Evolutionary conservation across 768 basidiomycete genomes (phyloP), one percentile per base, ranked within the genome.

Genomic region (Crepidotus variabilis): DNA sequence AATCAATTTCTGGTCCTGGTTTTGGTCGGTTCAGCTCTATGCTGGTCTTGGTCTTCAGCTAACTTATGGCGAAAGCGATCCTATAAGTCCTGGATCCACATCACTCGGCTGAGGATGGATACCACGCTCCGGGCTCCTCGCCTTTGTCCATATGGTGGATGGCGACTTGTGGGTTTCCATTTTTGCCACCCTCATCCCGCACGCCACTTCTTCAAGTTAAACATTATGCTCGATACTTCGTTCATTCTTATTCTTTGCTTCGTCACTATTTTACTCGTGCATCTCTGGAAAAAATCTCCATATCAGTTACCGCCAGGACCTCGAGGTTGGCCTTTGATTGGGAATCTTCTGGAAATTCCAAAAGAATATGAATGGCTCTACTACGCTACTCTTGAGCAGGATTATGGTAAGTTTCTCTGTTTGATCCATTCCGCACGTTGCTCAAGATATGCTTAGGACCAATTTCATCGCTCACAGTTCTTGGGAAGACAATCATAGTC

Each of bases 401-500:
- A 43, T 5, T 43, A 43, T 11, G 39, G 39, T 43, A 14, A 3
- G 13, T 43, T 20, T 4, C 5, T 16, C 18, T 43, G 13, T 20
- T 16, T 20, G 13, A 2, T 2, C 11, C 39, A 5, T 43, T 43
- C 39, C 13, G n/a, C n/a, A n/a, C 13, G 11, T 43, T 43, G 39
- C 39, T 20, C 13, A 14, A 3, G 13, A 43, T 11, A 5, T 43
- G 13, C 39, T 5, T 11, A 43, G 39, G 39, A 43, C 39, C 39
- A 16, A 20, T 43, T 11, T 43, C 39, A 20, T 43, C 39, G 18
- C 14, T 77, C 16, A 71, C 69, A 50, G 70, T 75, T 24, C 66
- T 82, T 3, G 78, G 64, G 16, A 53, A 53, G 24, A 56, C 47
- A 22, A 39, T 62, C n/a, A 18, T 62, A 1, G 50, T 63, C 14